Evolutionary conservation across 371 early-diverging fungal genomes (phyloP).

Genomic region (Rhizopus delemar): DNA sequence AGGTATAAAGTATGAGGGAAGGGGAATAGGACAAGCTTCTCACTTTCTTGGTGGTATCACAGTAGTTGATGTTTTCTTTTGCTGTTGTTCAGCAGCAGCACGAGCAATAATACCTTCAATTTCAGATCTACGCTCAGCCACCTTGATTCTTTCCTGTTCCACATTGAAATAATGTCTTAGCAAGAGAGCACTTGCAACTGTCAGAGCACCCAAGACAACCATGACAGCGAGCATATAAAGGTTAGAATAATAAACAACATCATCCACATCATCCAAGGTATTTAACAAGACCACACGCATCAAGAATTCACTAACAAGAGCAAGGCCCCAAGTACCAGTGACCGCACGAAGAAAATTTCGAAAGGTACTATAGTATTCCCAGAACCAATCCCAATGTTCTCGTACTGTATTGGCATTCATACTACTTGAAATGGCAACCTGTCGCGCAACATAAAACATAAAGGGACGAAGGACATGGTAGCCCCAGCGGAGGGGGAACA

Average conservation of each 20-base stretch:
- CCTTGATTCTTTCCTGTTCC: constrained; percentile 33
- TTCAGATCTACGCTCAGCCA: constrained; percentile 30
- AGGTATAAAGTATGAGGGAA: too few species aligned
- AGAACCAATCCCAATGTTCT: constrained; percentile 49
- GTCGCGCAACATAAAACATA: constrained; percentile 51
- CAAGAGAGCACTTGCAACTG: constrained; percentile 30
- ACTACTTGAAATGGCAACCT: constrained; percentile 37
- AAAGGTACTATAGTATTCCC: constrained; percentile 36
- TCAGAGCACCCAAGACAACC: constrained; percentile 30
- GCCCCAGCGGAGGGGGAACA: constrained; percentile 42
- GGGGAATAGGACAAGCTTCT: too few species aligned
- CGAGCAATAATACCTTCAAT: constrained; percentile 37
- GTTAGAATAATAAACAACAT: constrained; percentile 45
- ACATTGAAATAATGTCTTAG: constrained; percentile 41
- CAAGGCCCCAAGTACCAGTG: constrained; percentile 46
- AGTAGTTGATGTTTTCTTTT: background rate
- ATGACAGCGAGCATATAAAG: constrained; percentile 43
- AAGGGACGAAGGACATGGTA: constrained; percentile 38
- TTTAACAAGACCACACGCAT: constrained; percentile 40
- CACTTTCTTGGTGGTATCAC: background rate
- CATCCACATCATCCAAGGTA: constrained; percentile 40
- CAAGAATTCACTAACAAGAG: constrained; percentile 49
- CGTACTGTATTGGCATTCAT: constrained; percentile 29
- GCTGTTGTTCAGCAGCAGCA: constrained; percentile 26
- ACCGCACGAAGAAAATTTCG: constrained; percentile 38